These are phyloP conservation scores for Xylaria sp. DNA, from an alignment of 2,329 filamentous ascomycete species.

Conservation along the genomic window DNA sequence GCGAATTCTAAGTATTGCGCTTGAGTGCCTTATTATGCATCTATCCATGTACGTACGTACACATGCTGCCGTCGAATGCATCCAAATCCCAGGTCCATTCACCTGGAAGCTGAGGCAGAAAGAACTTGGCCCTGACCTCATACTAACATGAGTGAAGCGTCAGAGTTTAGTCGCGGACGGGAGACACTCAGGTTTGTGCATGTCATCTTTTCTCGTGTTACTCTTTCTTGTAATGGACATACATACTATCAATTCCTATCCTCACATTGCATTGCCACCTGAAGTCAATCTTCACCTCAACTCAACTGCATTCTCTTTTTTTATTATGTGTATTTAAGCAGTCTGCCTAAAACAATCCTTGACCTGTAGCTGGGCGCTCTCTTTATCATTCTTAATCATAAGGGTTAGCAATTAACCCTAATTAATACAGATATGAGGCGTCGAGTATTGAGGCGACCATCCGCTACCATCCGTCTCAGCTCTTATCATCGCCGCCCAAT, in stretches of 20 bases:
- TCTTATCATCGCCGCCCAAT: not conserved
- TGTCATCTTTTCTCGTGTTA: not conserved
- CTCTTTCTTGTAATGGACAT: no score
- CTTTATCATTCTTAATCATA: not conserved
- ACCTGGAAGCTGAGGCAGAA: not conserved
- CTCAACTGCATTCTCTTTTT: not conserved
- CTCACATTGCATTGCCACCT: not conserved
- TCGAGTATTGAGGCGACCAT: not conserved
- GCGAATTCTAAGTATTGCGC: no score
- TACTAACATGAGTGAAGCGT: not conserved
- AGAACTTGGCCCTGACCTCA: not conserved
- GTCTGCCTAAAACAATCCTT: not conserved
- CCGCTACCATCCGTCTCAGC: not conserved
- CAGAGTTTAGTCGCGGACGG: not conserved
- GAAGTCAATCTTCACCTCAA: not conserved
- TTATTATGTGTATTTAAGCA: not conserved
- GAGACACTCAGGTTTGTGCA: not conserved
- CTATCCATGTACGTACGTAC: no score
- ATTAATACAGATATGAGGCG: not conserved
- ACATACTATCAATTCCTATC: not conserved
- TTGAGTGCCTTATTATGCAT: no score
- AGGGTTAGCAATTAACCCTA: not conserved
- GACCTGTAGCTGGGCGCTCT: not conserved
- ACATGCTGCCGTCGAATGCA: not conserved
- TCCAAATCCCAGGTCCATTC: not conserved